Evolutionary conservation across 768 basidiomycete species (phyloP), one percentile per base, ranked within the genome.

Genomic region (Hortiboletus flavorubellus): DNA sequence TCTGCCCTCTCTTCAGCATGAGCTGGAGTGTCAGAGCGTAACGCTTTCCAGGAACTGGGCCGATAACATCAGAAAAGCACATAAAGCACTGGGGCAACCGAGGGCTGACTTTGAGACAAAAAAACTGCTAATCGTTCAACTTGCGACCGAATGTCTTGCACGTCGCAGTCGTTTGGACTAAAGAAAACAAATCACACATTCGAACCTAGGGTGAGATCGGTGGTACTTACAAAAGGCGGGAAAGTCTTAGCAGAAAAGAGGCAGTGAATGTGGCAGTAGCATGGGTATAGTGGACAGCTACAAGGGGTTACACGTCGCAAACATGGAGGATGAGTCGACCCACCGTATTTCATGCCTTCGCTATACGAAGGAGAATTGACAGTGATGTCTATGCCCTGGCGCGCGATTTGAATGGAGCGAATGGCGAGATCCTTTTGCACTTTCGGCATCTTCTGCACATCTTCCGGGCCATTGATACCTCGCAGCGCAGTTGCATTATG

Each of bases 251-350:
- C 55, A 96, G 77, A 71, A 98, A 89, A 4, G 92, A 91, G 12
- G 93, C 94, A 21, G 91, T 83, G 73, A 98, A 98, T 0, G 94
- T 96, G 6, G 94, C 94, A 30, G 92, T 91, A 40, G 91, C 91
- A 67, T 98, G 94, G 14, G 89, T 89, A 64, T 90, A 89, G 66
- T 91, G 87, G n/a, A 93, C 89, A 15, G 92, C 91, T 91, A 60
- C 18, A 21, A 10, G 18, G 23, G 30, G 38, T 62, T 45, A 56
- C 44, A 51, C 26, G 12, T 51, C 29, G 49, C 57, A 12, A 48
- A 52, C 33, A 18, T 18, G 40, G n/a, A 23, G 10, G 37, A 56
- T 34, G 35, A 2, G 29, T 11, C 14, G 26, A 66, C 82, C 43
- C 64, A 89, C 92, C 91, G 65, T 93, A 97, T 77, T 87, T 90